Evolutionary conservation across 371 early-diverging fungal species (phyloP).

Genomic region (Mucor circinelloides): DNA sequence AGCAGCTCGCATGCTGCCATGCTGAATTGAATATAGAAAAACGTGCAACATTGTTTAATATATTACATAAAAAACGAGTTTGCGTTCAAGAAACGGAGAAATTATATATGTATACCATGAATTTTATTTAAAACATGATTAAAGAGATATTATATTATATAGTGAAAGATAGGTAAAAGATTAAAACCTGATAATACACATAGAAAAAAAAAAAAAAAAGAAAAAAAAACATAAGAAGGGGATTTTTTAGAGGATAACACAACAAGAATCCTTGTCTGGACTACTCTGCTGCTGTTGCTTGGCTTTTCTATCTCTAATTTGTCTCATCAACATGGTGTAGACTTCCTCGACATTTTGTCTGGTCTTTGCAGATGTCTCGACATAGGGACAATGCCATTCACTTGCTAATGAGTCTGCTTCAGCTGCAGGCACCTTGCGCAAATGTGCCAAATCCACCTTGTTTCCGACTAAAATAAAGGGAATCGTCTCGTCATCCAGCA

Average conservation of each 20-base stretch:
- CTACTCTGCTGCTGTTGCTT: constrained; percentile 50
- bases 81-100: neutral
- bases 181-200: constrained; percentile 5
- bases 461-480: constrained; percentile 90
- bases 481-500: constrained; percentile 81
- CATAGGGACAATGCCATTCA: constrained; percentile 82
- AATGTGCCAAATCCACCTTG: constrained; percentile 79
- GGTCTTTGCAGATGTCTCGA: constrained; percentile 91
- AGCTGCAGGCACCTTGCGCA: constrained; percentile 70
- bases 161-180: neutral
- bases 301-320: constrained; percentile 75
- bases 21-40: constrained; percentile 1
- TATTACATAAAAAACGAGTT: constrained; percentile 1
- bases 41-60: constrained; percentile 1
- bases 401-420: constrained; percentile 73
- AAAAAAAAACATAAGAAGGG: constrained; percentile 2
- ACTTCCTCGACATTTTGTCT: constrained; percentile 83
- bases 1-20: neutral
- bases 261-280: constrained; percentile 53
- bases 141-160: neutral
- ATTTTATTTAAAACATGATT: neutral
- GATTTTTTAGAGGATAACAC: constrained; percentile 42
- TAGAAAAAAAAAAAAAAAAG: neutral
- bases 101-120: neutral
- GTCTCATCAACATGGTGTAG: constrained; percentile 75